Evolutionary conservation across 257 asterid genomes (phyloP).

Genomic region (Lycium barbarum): DNA sequence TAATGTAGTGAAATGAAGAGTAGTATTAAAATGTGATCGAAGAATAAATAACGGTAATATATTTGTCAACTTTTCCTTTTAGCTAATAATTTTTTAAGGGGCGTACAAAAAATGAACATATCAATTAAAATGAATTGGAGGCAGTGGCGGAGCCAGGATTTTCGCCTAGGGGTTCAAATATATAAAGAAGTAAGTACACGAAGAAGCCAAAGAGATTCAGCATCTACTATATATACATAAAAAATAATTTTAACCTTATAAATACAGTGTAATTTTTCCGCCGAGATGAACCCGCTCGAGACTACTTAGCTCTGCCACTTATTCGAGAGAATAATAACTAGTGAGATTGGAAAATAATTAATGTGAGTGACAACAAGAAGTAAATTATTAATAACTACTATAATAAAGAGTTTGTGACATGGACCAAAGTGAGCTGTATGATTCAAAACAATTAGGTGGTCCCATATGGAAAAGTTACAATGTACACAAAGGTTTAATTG

Average conservation of each 20-base stretch:
- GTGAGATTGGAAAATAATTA: neutral
- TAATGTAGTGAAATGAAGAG: too few species aligned
- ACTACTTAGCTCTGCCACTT: too few species aligned
- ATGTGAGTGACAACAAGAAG: neutral
- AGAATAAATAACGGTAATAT: too few species aligned
- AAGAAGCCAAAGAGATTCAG: too few species aligned
- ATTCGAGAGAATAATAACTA: neutral
- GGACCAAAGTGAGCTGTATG: constrained; percentile 55
- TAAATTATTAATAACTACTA: neutral
- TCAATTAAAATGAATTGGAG: neutral
- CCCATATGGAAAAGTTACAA: constrained; percentile 53
- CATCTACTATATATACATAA: too few species aligned
- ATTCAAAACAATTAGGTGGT: constrained; percentile 37
- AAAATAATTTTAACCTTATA: too few species aligned
- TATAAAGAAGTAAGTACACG: too few species aligned
- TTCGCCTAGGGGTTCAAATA: too few species aligned
- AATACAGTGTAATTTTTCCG: too few species aligned
- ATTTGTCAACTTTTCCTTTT: too few species aligned
- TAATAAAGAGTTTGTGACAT: constrained; percentile 31
- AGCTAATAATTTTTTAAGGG: neutral
- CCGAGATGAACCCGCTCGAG: too few species aligned
- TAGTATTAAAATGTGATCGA: too few species aligned
- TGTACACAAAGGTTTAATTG: constrained; percentile 50
- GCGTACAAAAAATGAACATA: neutral
- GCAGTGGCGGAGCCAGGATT: neutral